phyloP scores from a whole-genome alignment of 2,329 filamentous ascomycete species.

The Aulographum hederae region DNA sequence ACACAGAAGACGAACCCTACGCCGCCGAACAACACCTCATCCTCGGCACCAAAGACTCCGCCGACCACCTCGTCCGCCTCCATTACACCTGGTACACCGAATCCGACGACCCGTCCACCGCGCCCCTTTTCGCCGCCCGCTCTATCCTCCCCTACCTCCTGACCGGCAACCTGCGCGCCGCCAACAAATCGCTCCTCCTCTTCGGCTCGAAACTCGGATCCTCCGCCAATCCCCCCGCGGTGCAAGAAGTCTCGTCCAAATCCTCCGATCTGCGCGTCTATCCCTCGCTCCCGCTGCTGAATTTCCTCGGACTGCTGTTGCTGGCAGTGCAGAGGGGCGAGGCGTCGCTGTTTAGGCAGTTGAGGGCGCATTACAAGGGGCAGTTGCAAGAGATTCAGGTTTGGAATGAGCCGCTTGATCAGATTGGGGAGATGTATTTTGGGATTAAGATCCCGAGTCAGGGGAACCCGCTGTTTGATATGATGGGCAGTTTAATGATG shows the following conservation, averaged over 20 bases:
- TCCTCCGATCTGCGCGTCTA: conserved; percentile 65
- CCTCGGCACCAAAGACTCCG: conserved; percentile 75
- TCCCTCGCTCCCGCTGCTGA: conserved; percentile 80
- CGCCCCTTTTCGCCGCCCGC: conserved; percentile 69
- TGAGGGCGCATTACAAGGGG: conserved; percentile 62
- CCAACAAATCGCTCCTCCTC: conserved; percentile 62
- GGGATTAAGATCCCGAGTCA: conserved; percentile 74
- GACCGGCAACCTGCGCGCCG: conserved; percentile 75
- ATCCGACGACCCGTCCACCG: conserved; percentile 74
- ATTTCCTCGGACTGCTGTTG: conserved; percentile 76
- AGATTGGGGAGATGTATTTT: conserved; percentile 95
- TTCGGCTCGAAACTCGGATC: conserved; percentile 50
- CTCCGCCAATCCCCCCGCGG: conserved; percentile 43
- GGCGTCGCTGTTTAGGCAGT: conserved; percentile 62
- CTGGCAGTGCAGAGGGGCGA: conserved; percentile 65
- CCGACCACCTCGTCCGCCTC: conserved; percentile 60
- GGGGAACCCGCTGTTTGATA: conserved; percentile 86
- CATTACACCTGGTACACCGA: conserved; percentile 90
- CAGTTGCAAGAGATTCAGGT: conserved; percentile 59
- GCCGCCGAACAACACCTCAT: conserved; percentile 83
- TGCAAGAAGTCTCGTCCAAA: conserved; percentile 64
- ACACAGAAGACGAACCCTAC: conserved; percentile 65
- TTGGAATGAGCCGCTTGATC: conserved; percentile 66
- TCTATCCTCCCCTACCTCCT: conserved; percentile 83
- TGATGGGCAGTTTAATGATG: conserved; percentile 92